Base-by-base conservation (phyloP, 768 basidiomycete genomes). In the Leccinellum albellum region DNA sequence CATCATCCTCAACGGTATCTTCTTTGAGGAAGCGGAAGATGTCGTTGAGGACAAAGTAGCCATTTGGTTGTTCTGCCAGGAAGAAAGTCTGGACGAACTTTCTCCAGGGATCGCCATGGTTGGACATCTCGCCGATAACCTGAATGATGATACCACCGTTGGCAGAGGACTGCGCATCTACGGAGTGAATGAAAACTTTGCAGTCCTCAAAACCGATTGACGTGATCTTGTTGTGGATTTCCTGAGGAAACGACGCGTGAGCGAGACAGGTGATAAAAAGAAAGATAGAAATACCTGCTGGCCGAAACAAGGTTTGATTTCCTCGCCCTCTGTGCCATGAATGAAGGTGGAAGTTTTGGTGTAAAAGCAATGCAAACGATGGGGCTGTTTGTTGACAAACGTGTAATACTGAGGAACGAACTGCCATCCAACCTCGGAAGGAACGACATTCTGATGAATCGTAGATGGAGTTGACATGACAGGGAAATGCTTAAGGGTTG, bases 31-130 rank as follows among this genome's bases (percentile, higher is more conserved):
- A 98, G 58, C 97, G 90, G 87, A 98, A 99, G 78, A 98, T 98
- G 78, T 99, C 97, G 76, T 99, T 99, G 75, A 99, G 87, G 62
- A 99, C 97, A 71, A 96, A 99, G 79, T 98, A 99, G 44, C 97
- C 97, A 65, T 96, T 97, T 14, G 94, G 93, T 76, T 99, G 97
- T 74, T 98, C 94, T 37, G 97, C 97, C 54, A 99, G 88, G 89
- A 99, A 98, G 78, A 99, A 98, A 7, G 96, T 98, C 77, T 99
- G 97, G 12, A 94, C 95, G 67, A 99, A 99, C 78, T 98, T 99
- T 69, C 89, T 86, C 97, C 97, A 99, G 5, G 91, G 82, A 53
- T 89, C 91, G 56, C 84, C 83, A 62, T 85, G 82, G 76, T 98
- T 98, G 52, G 91, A 93, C 91, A 98, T 95, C 79, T 99, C 97